A percentile compares a stretch with the other conserved stretches of the same genome.
Conservation (phyloP, 139 green algal genomes). For the Microglena sp. region DNA sequence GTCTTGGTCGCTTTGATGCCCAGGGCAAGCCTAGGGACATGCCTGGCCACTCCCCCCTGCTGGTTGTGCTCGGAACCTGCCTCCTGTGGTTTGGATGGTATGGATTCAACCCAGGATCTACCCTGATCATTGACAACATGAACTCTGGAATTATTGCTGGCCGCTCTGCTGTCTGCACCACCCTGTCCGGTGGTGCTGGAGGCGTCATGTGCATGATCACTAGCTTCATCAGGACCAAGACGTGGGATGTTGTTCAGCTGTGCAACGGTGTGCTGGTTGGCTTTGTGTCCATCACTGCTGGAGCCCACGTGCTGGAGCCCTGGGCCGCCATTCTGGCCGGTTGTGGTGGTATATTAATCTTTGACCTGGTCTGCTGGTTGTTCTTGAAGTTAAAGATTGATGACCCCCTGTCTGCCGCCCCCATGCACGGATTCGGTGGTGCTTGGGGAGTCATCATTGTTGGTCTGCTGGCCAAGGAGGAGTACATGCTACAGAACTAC, state of each 20-base stretch:
- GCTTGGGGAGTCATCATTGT: conserved; percentile 42
- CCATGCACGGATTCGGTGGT: conserved; percentile 66
- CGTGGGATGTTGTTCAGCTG: conserved; percentile 64
- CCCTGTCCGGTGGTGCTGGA: conserved; percentile 51
- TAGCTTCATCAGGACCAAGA: no score
- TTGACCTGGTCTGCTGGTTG: conserved; percentile 10
- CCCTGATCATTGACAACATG: conserved; percentile 31
- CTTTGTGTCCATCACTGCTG: conserved; percentile 62
- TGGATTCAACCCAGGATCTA: conserved; percentile 75
- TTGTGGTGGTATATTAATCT: conserved; percentile 31
- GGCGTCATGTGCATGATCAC: no score
- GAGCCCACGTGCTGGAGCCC: conserved; percentile 51
- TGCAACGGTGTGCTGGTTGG: conserved; percentile 62
- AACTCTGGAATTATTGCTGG: conserved; percentile 6
- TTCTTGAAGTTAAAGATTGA: conserved; percentile 39
- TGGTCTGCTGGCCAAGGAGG: conserved; percentile 30
- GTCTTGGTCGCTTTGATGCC: conserved; percentile 82
- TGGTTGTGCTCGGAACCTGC: conserved; percentile 49
- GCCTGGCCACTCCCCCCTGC: conserved; percentile 42
- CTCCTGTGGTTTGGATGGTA: conserved; percentile 92
- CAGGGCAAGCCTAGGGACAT: conserved; percentile 64
- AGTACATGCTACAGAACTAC: conserved; percentile 40
- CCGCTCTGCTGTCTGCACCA: conserved; percentile 73
- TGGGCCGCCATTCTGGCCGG: conserved; percentile 80
- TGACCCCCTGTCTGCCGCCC: conserved; percentile 45